A percentile compares a stretch with the other conserved stretches of the same genome.
These are phyloP conservation scores for Ophiostoma tasmaniense DNA, from an alignment of 2,329 filamentous ascomycete genomes.

Conservation along the genomic window DNA sequence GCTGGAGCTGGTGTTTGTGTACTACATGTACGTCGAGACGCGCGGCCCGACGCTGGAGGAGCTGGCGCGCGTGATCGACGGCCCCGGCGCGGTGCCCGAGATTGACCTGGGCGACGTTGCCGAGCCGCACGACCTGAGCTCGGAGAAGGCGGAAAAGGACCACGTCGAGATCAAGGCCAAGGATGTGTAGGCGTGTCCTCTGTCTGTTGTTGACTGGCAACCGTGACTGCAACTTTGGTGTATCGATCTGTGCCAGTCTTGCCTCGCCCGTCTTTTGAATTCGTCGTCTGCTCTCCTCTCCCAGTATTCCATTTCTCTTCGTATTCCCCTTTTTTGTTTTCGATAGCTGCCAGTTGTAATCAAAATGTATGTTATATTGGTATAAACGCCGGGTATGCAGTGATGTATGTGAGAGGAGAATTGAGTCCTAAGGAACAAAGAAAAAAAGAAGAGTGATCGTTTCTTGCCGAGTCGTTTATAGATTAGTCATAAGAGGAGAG, in stretches of 20 bases:
- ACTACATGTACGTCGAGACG: conserved; percentile 21
- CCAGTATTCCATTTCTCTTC: background rate
- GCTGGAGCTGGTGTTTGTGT: conserved; percentile 24
- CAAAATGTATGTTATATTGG: background rate
- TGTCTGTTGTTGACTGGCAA: background rate
- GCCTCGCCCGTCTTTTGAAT: background rate
- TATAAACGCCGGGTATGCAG: background rate
- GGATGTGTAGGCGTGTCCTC: background rate
- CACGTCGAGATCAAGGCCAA: conserved; percentile 6
- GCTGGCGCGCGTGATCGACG: conserved; percentile 45
- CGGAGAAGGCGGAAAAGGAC: background rate
- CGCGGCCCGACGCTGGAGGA: conserved; percentile 18
- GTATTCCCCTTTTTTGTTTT: background rate
- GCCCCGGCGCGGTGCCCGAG: conserved; percentile 15
- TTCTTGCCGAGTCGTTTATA: background rate
- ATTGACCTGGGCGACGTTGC: conserved; percentile 11
- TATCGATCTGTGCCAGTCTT: background rate
- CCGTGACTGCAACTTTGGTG: background rate
- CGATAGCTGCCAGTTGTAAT: background rate
- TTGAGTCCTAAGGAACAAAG: too few relatives aligned
- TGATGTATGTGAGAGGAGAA: background rate
- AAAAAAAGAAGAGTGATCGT: background rate
- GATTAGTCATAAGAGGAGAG: background rate
- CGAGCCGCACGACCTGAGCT: background rate
- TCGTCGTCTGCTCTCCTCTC: background rate